Evolutionary conservation across 2,329 filamentous ascomycete species (phyloP).

Genomic region (Cercospora nicotianae): DNA sequence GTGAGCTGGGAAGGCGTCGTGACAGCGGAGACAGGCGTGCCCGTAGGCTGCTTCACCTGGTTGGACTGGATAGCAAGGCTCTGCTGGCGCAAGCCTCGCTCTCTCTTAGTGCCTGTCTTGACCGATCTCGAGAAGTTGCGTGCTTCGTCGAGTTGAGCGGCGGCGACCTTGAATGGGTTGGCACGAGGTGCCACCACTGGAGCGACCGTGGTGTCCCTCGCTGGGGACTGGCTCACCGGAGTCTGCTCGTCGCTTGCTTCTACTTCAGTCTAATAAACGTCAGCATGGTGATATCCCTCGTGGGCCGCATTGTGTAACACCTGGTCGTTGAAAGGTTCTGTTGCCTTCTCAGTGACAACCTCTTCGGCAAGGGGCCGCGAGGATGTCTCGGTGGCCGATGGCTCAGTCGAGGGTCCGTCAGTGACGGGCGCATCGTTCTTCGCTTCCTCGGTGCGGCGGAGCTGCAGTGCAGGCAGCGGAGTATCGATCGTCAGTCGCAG

Average conservation of each 20-base stretch:
- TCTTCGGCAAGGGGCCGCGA: neutral
- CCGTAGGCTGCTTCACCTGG: neutral
- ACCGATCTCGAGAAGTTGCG: conserved; percentile 9
- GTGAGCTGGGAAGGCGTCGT: neutral
- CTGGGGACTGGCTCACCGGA: neutral
- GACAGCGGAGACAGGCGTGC: neutral
- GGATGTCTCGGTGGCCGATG: neutral
- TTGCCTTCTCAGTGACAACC: neutral
- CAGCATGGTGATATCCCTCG: neutral
- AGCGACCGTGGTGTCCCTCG: neutral
- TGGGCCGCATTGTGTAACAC: neutral
- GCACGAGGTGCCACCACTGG: neutral
- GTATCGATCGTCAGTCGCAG: conserved; percentile 13
- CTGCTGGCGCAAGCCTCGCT: neutral
- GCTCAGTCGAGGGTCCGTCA: neutral
- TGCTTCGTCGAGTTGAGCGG: conserved; percentile 20
- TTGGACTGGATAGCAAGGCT: neutral
- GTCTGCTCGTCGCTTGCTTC: neutral
- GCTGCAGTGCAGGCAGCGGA: neutral
- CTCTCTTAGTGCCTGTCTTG: conserved; percentile 4
- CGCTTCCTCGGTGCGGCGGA: neutral
- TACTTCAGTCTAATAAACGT: neutral
- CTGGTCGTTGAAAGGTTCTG: neutral
- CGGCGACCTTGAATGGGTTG: conserved; percentile 12
- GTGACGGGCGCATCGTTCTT: neutral